Evolutionary conservation across 805 yeast genomes (phyloP), one percentile per base, ranked within the genome.

Genomic region (Suhomyces xylopsoci): DNA sequence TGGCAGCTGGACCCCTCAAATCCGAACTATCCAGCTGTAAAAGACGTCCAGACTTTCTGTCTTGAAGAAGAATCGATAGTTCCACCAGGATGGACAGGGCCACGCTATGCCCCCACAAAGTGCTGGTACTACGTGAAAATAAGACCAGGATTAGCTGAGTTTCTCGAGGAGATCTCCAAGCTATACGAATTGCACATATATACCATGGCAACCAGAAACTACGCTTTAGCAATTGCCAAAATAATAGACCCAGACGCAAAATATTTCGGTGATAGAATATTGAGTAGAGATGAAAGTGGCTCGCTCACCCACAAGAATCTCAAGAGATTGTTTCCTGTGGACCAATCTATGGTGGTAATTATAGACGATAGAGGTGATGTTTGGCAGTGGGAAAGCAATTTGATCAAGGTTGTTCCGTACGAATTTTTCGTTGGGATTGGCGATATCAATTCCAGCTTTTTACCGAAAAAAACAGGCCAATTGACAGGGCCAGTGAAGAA

Each of bases 301-400:
- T 88, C 91, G 5, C 70, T 93, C 56, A 87, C 97, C 2, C 96
- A 89, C 59, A 94, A 94, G 65, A 89, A 93, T 36, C 74, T 94
- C 55, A 86, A 88, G 62, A 77, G 98, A 56, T 76, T 94, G 51
- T 94, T 94, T 62, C 99, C 99, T 0, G 96, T 93, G 2, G 97
- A 93, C 59, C 96, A 96, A 22, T 87, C 96, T 15, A 88, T 94
- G 96, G 99, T 94, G 30, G 94, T 89, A 2, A 86, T 94, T 45
- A 94, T 94, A 54, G 99, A 94, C 68, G 99, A 94, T 68, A 81
- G 99, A 66, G 99, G 97, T 2, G 99, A 94, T 68, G 99, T 94
- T 19, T 94, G 99, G 99, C 89, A 88, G 63, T 94, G 99, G 99
- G 88, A 90, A 59, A 84, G 87, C 10, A 92, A 94, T 65, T 73